Evolutionary conservation across 2,329 filamentous ascomycete genomes (phyloP), one percentile per base, ranked within the genome.

Genomic region (Diaporthe nobilis): DNA sequence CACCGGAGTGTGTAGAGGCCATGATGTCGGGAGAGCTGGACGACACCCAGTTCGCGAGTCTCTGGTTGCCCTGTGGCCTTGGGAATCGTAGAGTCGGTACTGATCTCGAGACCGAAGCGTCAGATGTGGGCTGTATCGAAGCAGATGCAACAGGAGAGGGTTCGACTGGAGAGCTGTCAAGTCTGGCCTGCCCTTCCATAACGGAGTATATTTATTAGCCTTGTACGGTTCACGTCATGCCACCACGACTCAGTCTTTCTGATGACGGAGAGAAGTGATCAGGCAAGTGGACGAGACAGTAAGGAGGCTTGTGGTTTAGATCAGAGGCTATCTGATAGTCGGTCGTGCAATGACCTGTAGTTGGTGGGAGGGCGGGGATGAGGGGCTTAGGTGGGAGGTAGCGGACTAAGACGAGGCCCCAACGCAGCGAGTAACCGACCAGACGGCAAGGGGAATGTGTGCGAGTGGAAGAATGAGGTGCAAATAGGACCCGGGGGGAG

Each of bases 31-130:
- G 89, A 42, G 89, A 87, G 79, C 89, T 91, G 72, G 86, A 87
- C 9, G 89, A 90, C 67, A 92, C 85, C 90, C 90, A 92, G 85
- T 89, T 88, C 79, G 90, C 90, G 55, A 92, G 88, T 68, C 86
- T 85, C 73, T 86, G 85, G 78, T 87, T 91, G 72, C 89, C 90
- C 80, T 88, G 86, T 0, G 90, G 90, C 58, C 84, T 86, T 73
- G 90, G 90, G 74, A 92, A 92, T 75, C 89, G 88, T 61, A 92
- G 85, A 39, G 85, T 86, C 6, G 89, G 88, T 71, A 88, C 85
- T 51, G 77, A 75, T 47, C 49, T 73, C 57, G 77, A 76, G 63
- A 34, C 71, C 71, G 72, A 57, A 47, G 53, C 34, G n/a, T 61
- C 73, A 73, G 47, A 72, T 82, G 76, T 79, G 79, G 73, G 80